Conservation (phyloP, 2,329 filamentous ascomycete species). For the Diplodia scrobiculata region DNA sequence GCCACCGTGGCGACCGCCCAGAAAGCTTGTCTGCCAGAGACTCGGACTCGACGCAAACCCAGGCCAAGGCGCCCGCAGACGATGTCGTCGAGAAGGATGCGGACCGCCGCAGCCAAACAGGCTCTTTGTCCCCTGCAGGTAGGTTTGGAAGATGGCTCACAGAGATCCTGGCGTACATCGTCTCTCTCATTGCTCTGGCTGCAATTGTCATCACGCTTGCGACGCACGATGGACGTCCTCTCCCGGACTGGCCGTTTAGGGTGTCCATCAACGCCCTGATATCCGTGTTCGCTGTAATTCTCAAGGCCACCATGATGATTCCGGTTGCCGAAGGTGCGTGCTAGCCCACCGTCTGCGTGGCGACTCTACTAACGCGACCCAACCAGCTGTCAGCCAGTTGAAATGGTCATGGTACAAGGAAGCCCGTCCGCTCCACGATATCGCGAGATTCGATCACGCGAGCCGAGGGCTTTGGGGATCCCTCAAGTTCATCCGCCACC, state of each 20-base stretch:
- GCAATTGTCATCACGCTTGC: not conserved
- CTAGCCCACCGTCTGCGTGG: not conserved
- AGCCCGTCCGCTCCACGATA: constrained; percentile 1
- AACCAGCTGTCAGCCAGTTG: not conserved
- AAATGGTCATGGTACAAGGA: constrained; percentile 17
- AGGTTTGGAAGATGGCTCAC: not conserved
- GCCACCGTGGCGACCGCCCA: not conserved
- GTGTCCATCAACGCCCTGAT: constrained; percentile 7
- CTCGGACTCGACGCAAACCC: not conserved
- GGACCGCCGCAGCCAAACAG: not conserved
- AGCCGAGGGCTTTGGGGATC: constrained; percentile 8
- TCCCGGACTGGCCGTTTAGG: constrained; percentile 2
- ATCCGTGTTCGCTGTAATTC: constrained; percentile 8
- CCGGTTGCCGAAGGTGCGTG: constrained; percentile 6
- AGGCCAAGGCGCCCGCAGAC: not conserved
- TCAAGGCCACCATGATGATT: constrained; percentile 15
- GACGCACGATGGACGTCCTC: constrained; percentile 1
- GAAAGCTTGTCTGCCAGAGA: not conserved
- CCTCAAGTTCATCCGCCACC: not conserved
- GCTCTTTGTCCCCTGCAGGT: not conserved
- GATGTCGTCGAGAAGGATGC: not conserved
- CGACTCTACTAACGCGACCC: not conserved
- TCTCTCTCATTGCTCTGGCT: not conserved
- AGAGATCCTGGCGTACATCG: not conserved
- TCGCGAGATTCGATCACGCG: constrained; percentile 7